Percentiles rank a stretch among this genome's conserved stretches.
Conservation (phyloP, 1,284 basidiomycete genomes). For the Boletellus deceptivus region DNA sequence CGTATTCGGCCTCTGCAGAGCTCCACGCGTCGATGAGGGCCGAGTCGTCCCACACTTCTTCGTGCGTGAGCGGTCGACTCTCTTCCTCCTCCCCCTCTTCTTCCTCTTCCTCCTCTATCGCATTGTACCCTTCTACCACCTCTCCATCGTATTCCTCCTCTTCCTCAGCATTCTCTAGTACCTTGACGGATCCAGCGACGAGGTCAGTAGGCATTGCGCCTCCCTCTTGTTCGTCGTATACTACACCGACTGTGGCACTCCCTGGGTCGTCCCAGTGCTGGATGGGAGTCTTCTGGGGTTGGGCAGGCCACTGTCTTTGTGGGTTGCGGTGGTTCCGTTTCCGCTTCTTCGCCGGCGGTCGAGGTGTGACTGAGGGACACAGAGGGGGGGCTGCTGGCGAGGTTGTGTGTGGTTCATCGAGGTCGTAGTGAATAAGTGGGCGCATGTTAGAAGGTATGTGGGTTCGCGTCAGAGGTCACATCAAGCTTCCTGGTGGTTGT, state of each 20-base stretch:
- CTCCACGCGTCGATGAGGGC: constrained; percentile 79
- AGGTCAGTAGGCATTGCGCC: not conserved
- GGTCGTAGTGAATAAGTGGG: constrained; percentile 54
- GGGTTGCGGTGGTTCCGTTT: constrained; percentile 38
- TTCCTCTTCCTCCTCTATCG: constrained; percentile 25
- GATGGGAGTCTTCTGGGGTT: constrained; percentile 20
- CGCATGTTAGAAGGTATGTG: constrained; percentile 29
- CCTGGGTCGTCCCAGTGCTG: constrained; percentile 50
- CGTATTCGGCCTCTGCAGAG: constrained; percentile 75
- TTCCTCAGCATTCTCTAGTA: constrained; percentile 9
- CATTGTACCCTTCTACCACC: constrained; percentile 13
- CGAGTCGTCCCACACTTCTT: constrained; percentile 82
- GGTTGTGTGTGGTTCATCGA: constrained; percentile 18
- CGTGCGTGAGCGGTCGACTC: constrained; percentile 60
- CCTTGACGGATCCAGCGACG: not conserved
- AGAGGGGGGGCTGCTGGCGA: not conserved
- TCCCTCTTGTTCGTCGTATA: constrained; percentile 33
- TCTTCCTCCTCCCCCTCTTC: constrained; percentile 42
- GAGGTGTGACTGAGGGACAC: not conserved
- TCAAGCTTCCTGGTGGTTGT: too few species aligned
- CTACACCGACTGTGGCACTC: constrained; percentile 24
- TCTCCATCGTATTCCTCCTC: constrained; percentile 12
- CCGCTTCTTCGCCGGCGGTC: constrained; percentile 48
- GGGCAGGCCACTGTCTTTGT: constrained; percentile 8
- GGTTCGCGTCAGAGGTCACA: not conserved